A percentile compares a stretch with the other conserved stretches of the same genome.
These are phyloP conservation scores for Rhodotorula paludigena DNA, from an alignment of 768 basidiomycete species.

Conservation along the genomic window DNA sequence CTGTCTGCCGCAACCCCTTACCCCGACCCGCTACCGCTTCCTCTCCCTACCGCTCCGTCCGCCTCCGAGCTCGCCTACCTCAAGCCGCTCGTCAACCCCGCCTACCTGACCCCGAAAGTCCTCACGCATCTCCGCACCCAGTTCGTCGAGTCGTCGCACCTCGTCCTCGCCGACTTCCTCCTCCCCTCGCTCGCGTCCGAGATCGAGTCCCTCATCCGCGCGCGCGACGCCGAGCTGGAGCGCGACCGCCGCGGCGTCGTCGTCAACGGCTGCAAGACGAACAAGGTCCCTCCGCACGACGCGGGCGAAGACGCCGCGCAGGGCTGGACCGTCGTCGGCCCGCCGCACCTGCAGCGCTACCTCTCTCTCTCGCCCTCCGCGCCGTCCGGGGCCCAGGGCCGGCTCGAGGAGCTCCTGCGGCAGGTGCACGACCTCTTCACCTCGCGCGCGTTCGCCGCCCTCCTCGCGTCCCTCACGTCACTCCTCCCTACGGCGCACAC, in stretches of 20 bases:
- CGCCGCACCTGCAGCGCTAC: conserved; percentile 93
- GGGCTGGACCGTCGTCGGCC: conserved; percentile 71
- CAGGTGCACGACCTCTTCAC: conserved; percentile 28
- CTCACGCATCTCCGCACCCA: conserved; percentile 71
- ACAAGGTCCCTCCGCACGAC: conserved; percentile 61
- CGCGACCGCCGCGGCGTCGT: conserved; percentile 39
- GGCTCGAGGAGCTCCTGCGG: conserved; percentile 23
- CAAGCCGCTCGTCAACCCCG: conserved; percentile 76
- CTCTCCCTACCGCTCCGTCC: conserved; percentile 54
- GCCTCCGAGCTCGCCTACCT: conserved; percentile 66
- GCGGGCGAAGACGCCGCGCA: conserved; percentile 54
- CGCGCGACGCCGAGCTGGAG: conserved; percentile 56
- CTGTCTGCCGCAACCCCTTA: conserved; percentile 41
- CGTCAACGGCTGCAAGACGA: conserved; percentile 51
- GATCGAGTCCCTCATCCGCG: conserved; percentile 63
- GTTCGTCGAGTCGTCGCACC: conserved; percentile 78
- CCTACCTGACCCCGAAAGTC: conserved; percentile 76
- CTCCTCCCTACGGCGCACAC: conserved; percentile 26
- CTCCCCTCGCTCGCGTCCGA: conserved; percentile 60
- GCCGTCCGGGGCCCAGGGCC: background rate
- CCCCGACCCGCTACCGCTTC: conserved; percentile 44
- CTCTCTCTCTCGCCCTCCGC: conserved; percentile 55
- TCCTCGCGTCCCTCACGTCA: conserved; percentile 30
- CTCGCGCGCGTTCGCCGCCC: conserved; percentile 38
- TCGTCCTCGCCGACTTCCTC: conserved; percentile 86